Evolutionary conservation across 257 asterid genomes (phyloP).

Genomic region (Jaltomata sinuosa): DNA sequence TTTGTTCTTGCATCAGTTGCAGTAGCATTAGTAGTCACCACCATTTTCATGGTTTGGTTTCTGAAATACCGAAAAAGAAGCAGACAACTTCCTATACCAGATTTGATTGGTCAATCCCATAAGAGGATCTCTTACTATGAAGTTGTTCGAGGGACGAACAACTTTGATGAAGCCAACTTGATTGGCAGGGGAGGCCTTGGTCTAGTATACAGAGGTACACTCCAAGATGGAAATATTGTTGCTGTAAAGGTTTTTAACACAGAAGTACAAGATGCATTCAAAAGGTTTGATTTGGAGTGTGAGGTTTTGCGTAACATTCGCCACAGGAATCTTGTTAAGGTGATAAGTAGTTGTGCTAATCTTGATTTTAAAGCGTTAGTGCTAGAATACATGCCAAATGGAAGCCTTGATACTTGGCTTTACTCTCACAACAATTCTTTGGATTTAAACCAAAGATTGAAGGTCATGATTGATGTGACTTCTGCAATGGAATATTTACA

Average conservation of each 20-base stretch:
- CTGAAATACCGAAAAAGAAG: background rate
- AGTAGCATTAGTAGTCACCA: background rate
- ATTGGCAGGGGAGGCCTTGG: slow-evolving; percentile 5
- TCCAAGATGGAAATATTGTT: background rate
- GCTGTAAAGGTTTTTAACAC: slow-evolving; percentile 1
- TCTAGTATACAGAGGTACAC: background rate
- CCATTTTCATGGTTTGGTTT: background rate
- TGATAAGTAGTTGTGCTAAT: slow-evolving; percentile 1
- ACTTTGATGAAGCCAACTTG: slow-evolving; percentile 7
- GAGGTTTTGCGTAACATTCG: slow-evolving; percentile 4
- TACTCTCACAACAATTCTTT: background rate
- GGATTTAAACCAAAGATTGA: background rate
- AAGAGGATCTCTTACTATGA: slow-evolving; percentile 4
- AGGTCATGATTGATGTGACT: slow-evolving; percentile 3
- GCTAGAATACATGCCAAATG: slow-evolving; percentile 4
- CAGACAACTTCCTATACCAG: background rate
- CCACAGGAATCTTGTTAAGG: slow-evolving; percentile 7
- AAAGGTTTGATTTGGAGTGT: slow-evolving; percentile 4
- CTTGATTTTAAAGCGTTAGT: slow-evolving; percentile 5
- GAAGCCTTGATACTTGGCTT: background rate
- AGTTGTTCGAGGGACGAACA: background rate
- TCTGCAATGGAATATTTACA: slow-evolving; percentile 1
- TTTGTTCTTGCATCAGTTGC: background rate
- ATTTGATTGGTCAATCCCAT: background rate
- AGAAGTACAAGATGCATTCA: background rate